Evolutionary conservation across 164 flowering plant genomes (phyloP).

Genomic region (Litsea cubeba): DNA sequence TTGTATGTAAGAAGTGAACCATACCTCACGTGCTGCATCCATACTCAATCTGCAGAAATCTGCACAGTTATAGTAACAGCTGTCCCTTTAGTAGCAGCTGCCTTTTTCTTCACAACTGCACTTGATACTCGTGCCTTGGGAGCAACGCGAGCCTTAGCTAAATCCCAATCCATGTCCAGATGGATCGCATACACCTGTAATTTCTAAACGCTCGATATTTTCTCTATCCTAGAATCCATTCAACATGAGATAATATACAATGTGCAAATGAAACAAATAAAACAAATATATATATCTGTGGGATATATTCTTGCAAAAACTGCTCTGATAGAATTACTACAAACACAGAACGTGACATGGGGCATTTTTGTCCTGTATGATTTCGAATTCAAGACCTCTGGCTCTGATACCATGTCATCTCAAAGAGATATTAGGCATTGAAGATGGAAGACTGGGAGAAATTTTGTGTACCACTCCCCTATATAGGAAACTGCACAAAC

Average conservation of each 20-base stretch:
- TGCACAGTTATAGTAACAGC: conserved; percentile 98
- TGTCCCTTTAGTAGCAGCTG: conserved; percentile 53
- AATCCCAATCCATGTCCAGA: conserved; percentile 97
- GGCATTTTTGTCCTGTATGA: no score
- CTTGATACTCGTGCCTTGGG: conserved; percentile 74
- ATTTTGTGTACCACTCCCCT: no score
- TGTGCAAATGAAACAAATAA: background rate
- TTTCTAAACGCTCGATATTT: conserved; percentile 91
- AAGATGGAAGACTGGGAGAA: no score
- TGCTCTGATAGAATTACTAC: no score
- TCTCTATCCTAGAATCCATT: conserved; percentile 60
- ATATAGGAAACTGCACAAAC: no score
- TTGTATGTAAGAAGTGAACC: background rate
- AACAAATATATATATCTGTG: no score
- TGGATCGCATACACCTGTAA: conserved; percentile 98
- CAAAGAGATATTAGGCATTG: no score
- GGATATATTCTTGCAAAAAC: no score
- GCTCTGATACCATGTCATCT: no score
- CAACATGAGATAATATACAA: background rate
- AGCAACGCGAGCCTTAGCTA: conserved; percentile 80
- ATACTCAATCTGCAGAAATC: conserved; percentile 96
- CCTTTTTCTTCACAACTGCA: conserved; percentile 70
- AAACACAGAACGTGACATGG: no score
- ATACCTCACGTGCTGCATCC: conserved; percentile 97
- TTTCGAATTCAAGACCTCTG: no score